These are phyloP conservation scores for Zygosaccharomyces pseudorouxii DNA, from an alignment of 805 yeast genomes.

Conservation along the genomic window DNA sequence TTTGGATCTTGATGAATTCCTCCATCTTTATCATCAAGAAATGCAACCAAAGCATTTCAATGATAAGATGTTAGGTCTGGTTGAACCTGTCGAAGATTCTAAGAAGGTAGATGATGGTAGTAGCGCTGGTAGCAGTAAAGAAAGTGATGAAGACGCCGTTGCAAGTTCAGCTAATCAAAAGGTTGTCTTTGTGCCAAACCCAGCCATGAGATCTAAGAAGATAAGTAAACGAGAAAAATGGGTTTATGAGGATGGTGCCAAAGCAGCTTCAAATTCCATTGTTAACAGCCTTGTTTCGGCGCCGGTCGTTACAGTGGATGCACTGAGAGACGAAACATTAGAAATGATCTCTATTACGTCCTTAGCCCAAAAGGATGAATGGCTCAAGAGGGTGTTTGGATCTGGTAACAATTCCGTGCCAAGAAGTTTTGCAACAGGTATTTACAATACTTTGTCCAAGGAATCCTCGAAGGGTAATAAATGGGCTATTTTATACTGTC, in stretches of 20 bases:
- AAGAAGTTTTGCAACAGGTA: slow-evolving; percentile 69
- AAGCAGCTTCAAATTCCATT: slow-evolving; percentile 51
- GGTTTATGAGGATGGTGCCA: slow-evolving; percentile 70
- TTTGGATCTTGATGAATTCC: slow-evolving; percentile 63
- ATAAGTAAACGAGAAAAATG: slow-evolving; percentile 71
- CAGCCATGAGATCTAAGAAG: slow-evolving; percentile 74
- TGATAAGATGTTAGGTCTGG: slow-evolving; percentile 16
- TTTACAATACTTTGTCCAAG: slow-evolving; percentile 65
- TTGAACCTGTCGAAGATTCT: slow-evolving; percentile 25
- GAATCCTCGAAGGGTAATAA: slow-evolving; percentile 68
- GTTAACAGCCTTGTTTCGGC: slow-evolving; percentile 55
- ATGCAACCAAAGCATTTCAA: slow-evolving; percentile 10
- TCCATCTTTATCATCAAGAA: slow-evolving; percentile 40
- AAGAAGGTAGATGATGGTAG: slow-evolving; percentile 30
- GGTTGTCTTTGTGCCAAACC: slow-evolving; percentile 66
- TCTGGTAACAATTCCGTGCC: slow-evolving; percentile 77
- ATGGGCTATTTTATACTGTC: slow-evolving; percentile 73
- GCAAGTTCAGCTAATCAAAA: slow-evolving; percentile 40
- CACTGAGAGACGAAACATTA: slow-evolving; percentile 71
- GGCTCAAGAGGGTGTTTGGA: slow-evolving; percentile 67
- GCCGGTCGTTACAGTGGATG: slow-evolving; percentile 76
- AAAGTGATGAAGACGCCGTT: slow-evolving; percentile 23
- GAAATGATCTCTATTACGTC: slow-evolving; percentile 79
- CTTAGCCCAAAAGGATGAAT: slow-evolving; percentile 69
- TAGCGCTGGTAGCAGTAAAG: slow-evolving; percentile 30